Base-by-base conservation (phyloP, 2,329 filamentous ascomycete species). In the Albifimbria verrucaria region DNA sequence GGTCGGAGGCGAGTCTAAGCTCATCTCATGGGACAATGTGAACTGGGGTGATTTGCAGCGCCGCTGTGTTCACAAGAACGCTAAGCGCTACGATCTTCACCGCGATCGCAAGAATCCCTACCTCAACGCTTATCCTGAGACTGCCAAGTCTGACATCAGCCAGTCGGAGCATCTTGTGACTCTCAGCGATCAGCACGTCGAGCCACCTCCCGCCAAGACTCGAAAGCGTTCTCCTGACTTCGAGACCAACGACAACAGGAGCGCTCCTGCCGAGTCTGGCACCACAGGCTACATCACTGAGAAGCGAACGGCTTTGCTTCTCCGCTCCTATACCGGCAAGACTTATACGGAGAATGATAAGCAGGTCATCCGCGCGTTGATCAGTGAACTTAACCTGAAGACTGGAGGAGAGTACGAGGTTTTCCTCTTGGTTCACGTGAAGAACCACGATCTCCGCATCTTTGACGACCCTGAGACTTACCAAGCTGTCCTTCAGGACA, bases 361-460 rank as follows among this genome's bases (percentile, higher is more conserved):
- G 64, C 85, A 92, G 66, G 86, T 86, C 51, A 83, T 96, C 41
- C 87, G 92, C 24, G 83, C 91, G 32, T 81, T 95, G 64, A 83
- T 96, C 59, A 87, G 83, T 54, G 92, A 96, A 68, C 76, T 94
- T 24, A 82, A 81, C 6, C 76, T 95, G 52, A 85, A 86, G 55
- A 88, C 88, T 17, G 90, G 90, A 18, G 90, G 89, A 32, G 85
- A 92, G 70, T 95, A 92, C 64, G 83, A 92, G 60, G 85, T 94
- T 1, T 89, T 90, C 64, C 75, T 95, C 25, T 78, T 95, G 23
- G 82, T 95, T 15, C 89, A 95, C 57, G 86, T 92, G 69, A 90
- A 89, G 67, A 83, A 88, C 52, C 72, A 77, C 47, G 72, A 74
- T 3, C 70, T 77, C 15, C 74, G 79, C 21, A 83, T 89, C 45